phyloP scores from a whole-genome alignment of 2,329 filamentous ascomycete genomes.

The Pseudogymnoascus sp. region DNA sequence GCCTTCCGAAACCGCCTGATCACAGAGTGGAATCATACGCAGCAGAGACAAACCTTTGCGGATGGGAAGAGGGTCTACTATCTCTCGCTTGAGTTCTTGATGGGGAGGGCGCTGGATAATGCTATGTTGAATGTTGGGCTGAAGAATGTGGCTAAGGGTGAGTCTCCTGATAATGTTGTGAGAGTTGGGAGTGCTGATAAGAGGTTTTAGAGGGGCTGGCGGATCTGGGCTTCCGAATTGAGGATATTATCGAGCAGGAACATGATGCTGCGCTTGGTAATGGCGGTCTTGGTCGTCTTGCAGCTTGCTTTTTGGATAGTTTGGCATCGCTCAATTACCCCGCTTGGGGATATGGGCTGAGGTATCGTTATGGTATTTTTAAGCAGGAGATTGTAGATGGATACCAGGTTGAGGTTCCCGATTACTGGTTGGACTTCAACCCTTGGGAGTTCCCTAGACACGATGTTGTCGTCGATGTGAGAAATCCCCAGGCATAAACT shows the following conservation, averaged over 20 bases:
- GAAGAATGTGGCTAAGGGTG: constrained; percentile 78
- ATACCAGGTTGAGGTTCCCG: constrained; percentile 95
- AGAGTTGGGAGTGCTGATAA: not conserved
- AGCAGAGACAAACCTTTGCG: constrained; percentile 86
- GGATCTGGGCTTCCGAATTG: constrained; percentile 92
- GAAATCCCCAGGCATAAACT: constrained; percentile 24
- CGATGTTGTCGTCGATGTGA: constrained; percentile 83
- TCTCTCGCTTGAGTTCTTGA: constrained; percentile 92
- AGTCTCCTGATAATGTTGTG: constrained; percentile 24
- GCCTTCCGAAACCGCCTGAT: constrained; percentile 91
- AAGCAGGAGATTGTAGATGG: constrained; percentile 98
- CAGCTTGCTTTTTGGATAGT: constrained; percentile 95
- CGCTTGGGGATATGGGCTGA: constrained; percentile 93
- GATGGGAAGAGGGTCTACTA: constrained; percentile 97
- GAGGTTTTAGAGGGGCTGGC: constrained; percentile 61
- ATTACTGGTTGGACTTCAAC: constrained; percentile 99
- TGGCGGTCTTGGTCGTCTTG: constrained; percentile 87
- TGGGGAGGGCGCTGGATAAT: constrained; percentile 95
- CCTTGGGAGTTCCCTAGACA: constrained; percentile 97
- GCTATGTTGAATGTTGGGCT: constrained; percentile 93
- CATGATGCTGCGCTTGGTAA: constrained; percentile 96
- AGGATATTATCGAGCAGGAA: constrained; percentile 91
- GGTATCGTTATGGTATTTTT: constrained; percentile 97
- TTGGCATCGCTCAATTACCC: constrained; percentile 91
- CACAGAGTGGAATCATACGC: constrained; percentile 95